Base-by-base conservation (phyloP, 2,329 filamentous ascomycete genomes). In the Bertia moriformis region DNA sequence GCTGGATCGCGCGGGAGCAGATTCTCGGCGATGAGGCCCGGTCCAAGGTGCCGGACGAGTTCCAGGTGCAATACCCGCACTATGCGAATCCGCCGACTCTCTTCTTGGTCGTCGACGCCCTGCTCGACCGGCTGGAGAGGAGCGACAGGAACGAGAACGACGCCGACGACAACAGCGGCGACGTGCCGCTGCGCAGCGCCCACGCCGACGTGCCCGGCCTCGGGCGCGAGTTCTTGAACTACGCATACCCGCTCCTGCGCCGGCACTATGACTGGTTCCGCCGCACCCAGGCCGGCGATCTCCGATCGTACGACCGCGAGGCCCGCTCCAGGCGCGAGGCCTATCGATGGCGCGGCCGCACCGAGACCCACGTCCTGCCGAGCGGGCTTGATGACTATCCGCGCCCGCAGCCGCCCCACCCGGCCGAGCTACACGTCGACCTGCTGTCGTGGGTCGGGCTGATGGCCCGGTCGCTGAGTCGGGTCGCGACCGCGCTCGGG, bases 331-430 rank as follows among this genome's bases (percentile, higher is more conserved):
- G 68, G 14, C 89, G 83, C 51, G 91, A 96, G 61, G 89, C 73
- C 2, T 98, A 96, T 61, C 76, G 91, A 48, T 98, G 91, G 91
- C 80, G 87, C 41, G 91, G 91, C 44, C 82, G 91, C 41, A 91
- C 84, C 4, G 75, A 83, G 20, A 73, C 76, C 37, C 91, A 96
- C 56, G 82, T 93, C 44, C 69, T 98, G 38, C 93, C 91, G 3
- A 94, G 87, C 39, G 91, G 91, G 2, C 73, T 96, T 2, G 91
- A 98, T 51, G 91, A 98, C 61, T 98, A 96, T 54, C 91, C 91
- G 38, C 83, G 91, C 38, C 72, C 91, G 5, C 85, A 93, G 58
- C 88, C 89, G 13, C 91, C 91, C 18, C 88, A 95, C 56, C 89
- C 89, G 0, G 89, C 85, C 51, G 91, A 98, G 72, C 71, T 98